Percentiles rank a stretch among this genome's conserved stretches.
phyloP scores from a whole-genome alignment of 306 rosid genomes.

The Mimosa pudica region DNA sequence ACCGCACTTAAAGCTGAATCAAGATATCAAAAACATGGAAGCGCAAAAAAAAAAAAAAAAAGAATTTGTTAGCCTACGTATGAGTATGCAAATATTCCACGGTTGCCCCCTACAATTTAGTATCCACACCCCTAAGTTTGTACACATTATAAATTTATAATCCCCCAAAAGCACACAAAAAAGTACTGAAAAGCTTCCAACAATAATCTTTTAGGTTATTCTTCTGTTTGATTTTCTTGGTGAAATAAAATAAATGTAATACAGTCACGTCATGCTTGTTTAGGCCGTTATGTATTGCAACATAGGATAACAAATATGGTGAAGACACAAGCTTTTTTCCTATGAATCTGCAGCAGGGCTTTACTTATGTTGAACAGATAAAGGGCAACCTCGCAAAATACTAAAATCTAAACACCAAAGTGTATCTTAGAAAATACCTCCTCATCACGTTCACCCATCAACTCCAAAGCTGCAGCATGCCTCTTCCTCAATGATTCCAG shows the following conservation, averaged over 20 bases:
- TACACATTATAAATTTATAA: too few relatives aligned
- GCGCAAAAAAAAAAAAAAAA: neutral
- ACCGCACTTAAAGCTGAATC: neutral
- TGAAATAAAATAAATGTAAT: neutral
- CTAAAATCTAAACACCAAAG: conserved; percentile 10
- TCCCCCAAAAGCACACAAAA: too few relatives aligned
- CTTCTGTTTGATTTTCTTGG: neutral
- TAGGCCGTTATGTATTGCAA: neutral
- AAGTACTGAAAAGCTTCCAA: neutral
- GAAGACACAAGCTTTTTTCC: neutral
- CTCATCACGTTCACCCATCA: conserved; percentile 92
- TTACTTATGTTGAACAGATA: neutral
- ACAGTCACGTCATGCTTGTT: neutral
- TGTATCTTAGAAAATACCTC: conserved; percentile 2
- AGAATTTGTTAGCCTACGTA: too few relatives aligned
- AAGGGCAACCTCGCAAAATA: neutral
- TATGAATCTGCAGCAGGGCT: neutral
- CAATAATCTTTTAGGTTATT: neutral
- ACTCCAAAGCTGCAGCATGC: conserved; percentile 81
- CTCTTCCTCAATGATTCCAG: conserved; percentile 76
- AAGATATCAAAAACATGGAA: neutral
- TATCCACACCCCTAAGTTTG: too few relatives aligned
- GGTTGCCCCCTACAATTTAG: too few relatives aligned
- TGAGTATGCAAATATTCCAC: too few relatives aligned
- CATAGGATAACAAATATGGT: neutral